Evolutionary conservation across 164 flowering plant genomes (phyloP).

Genomic region (Litsea cubeba): DNA sequence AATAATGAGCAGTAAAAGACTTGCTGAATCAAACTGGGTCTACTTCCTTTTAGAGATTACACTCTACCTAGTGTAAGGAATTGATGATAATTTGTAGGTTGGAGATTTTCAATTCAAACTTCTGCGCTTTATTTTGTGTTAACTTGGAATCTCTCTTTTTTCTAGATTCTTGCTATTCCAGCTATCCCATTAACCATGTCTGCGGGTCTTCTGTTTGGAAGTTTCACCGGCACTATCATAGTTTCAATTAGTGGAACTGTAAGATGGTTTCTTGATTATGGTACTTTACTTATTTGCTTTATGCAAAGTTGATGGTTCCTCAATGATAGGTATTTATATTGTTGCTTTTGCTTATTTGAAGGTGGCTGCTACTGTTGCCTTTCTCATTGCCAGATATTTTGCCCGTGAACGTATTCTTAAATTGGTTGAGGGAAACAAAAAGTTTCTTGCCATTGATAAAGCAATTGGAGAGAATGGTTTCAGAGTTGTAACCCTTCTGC

Average conservation of each 20-base stretch:
- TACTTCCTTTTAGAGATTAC: no score
- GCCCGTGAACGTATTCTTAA: constrained; percentile 98
- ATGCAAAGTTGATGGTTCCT: background rate
- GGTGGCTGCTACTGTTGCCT: constrained; percentile 96
- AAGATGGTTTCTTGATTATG: constrained; percentile 22
- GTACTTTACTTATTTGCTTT: background rate
- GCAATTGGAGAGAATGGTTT: constrained; percentile 99
- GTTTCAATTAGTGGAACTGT: constrained; percentile 99
- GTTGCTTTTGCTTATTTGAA: constrained; percentile 23
- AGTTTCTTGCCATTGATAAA: constrained; percentile 95
- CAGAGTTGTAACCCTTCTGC: constrained; percentile 88
- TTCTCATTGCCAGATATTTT: constrained; percentile 96
- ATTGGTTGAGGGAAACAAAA: constrained; percentile 91
- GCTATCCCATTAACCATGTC: constrained; percentile 99
- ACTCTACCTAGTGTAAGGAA: no score
- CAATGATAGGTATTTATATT: background rate
- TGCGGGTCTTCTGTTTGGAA: constrained; percentile 94
- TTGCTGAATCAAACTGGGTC: no score
- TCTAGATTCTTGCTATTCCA: constrained; percentile 92
- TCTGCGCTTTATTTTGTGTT: background rate
- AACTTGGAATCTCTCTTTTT: constrained; percentile 2
- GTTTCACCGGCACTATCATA: constrained; percentile 70
- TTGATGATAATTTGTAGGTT: background rate
- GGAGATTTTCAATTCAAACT: background rate
- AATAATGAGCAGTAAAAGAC: no score